Conservation (phyloP, 208 protist species). For the Tritrichomonas foetus region DNA sequence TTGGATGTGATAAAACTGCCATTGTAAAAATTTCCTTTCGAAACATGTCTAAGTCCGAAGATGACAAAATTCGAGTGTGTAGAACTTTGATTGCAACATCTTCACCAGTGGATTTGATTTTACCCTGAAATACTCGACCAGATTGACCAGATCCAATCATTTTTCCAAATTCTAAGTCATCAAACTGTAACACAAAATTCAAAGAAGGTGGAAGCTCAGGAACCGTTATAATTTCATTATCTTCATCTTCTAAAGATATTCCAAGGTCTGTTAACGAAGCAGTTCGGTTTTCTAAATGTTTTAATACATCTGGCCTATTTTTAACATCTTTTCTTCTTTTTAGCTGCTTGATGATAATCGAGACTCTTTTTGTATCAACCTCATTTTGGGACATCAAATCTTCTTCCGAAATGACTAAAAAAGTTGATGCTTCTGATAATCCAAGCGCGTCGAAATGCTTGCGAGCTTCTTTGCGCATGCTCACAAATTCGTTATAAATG, state of each 20-base stretch:
- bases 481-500: not conserved
- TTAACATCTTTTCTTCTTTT: not conserved
- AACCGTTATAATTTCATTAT: not conserved
- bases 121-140: not conserved
- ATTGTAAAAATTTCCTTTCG: slow-evolving; percentile 11
- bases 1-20: not conserved
- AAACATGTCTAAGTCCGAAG: not conserved
- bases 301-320: not conserved
- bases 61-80: not conserved
- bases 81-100: slow-evolving; percentile 1
- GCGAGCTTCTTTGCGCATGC: not conserved
- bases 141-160: not conserved
- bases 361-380: slow-evolving; percentile 3
- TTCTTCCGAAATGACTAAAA: not conserved
- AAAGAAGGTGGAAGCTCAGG: not conserved
- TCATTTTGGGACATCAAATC: not conserved
- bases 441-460: not conserved
- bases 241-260: not conserved
- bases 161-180: slow-evolving; percentile 29
- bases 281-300: not conserved
- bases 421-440: not conserved
- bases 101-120: not conserved
- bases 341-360: not conserved
- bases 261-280: not conserved
- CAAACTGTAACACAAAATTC: not conserved